phyloP scores from a whole-genome alignment of 192 early-diverging fungal species.

The Diversispora epigaea region DNA sequence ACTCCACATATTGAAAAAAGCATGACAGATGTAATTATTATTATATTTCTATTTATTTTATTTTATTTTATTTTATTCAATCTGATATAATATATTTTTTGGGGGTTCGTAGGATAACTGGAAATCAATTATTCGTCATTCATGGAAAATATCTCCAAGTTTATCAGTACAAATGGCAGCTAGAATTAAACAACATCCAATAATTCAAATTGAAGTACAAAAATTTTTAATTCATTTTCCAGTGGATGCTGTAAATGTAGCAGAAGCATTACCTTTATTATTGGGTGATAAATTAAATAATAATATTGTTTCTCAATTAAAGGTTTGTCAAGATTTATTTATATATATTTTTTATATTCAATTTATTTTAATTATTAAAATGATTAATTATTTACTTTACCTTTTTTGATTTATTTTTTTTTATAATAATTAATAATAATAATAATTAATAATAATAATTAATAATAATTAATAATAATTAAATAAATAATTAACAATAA shows the following conservation, averaged over 20 bases:
- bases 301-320: conserved; percentile 38
- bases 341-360: not conserved
- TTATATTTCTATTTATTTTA: not conserved
- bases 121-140: conserved; percentile 70
- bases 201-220: conserved; percentile 65
- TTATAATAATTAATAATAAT: too few relatives aligned
- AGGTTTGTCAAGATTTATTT: not conserved
- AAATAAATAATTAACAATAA: too few relatives aligned
- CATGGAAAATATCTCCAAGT: conserved; percentile 82
- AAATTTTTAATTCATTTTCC: conserved; percentile 62
- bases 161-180: conserved; percentile 76
- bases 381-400: not conserved
- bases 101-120: conserved; percentile 73
- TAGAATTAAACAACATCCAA: conserved; percentile 67
- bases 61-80: not conserved
- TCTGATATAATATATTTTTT: conserved; percentile 1
- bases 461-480: too few relatives aligned
- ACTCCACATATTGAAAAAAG: conserved; percentile 34
- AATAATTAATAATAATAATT: too few relatives aligned
- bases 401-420: conserved; percentile 23
- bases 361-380: conserved; percentile 34
- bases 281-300: conserved; percentile 60
- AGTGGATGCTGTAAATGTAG: conserved; percentile 64
- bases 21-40: conserved; percentile 39
- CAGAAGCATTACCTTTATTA: conserved; percentile 73